Base-by-base conservation (phyloP, 495 filamentous ascomycete genomes). In the Penicillium egyptiacum region DNA sequence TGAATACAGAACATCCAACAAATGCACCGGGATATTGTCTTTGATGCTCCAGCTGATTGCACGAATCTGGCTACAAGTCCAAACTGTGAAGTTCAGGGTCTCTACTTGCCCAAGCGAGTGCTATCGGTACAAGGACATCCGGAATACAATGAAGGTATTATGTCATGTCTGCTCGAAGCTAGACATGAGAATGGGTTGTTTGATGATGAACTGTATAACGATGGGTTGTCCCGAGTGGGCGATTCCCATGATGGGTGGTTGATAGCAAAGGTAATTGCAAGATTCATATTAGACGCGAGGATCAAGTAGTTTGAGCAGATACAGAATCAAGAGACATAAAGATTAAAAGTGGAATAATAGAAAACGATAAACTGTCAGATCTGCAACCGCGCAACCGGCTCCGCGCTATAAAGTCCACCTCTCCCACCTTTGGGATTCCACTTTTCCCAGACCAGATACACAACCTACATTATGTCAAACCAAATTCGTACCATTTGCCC, bases 401-500 rank as follows among this genome's bases (percentile, higher is more conserved):
- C 31, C 56, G 37, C 41, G 50, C 46, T 56, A 63, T 63, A 63
- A 60, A 63, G 28, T 23, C 57, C 57, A 28, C 30, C 16, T 51
- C 48, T 60, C 23, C 39, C 45, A 28, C 52, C 41, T 22, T 20
- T 11, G 19, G 26, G 10, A 12, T 30, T n/a, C 44, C 33, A 11
- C 22, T 20, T 43, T 8, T 20, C 20, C 16, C 16, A 9, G 5
- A 5, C 2, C 3, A 35, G 11, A 4, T 14, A 41, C 23, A 17
- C 5, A 20, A 35, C 37, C 5, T 11, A 57, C 72, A 80, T 55
- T 58, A 96, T 94, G 90, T 81, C 88, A 53, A 79, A 86, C 58
- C 89, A 94, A 79, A 86, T 98, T 62, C 92, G 86, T 14, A 96
- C 93, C 46, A 88, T 97, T 68, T 96, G 90, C 10, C 93, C 93